Evolutionary conservation across 345 rosid genomes (phyloP), one percentile per base, ranked within the genome.

Genomic region (Ceriops tagal): DNA sequence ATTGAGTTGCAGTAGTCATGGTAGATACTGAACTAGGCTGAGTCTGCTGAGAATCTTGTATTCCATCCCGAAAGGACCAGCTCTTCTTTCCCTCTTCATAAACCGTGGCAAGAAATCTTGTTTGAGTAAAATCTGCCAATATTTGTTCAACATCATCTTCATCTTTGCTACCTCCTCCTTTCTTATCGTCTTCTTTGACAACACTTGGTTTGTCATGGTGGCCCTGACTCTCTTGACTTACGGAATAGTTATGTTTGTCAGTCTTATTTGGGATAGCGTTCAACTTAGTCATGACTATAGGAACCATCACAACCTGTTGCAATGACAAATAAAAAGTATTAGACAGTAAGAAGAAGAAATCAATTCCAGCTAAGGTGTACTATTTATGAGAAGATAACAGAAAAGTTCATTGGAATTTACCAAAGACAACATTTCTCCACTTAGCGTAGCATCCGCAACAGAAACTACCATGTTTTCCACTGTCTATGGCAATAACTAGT

Each of bases 111-210:
- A 77, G 77, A 7, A 67, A 73, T 66, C 70, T 72, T 69, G 8
- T 71, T 56, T 72, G 77, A 77, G 69, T 75, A 28, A 81, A 81
- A n/a, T 81, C 75, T 53, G 51, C 74, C 70, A 74, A 53, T 8
- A 68, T 43, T 11, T 77, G 56, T 3, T 73, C 80, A 47, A 51
- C 66, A 18, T 56, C 74, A 1, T 53, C 70, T 26, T 59, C 63
- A 10, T 43, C 39, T 22, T 55, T 47, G 4, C 52, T 53, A 1
- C 49, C 56, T 24, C 32, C 60, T 65, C 77, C 19, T 24, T 15
- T 11, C 1, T 11, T 13, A 43, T 43, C 19, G 3, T 15, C 49
- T 43, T 43, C 49, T 15, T 43, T 39, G 3, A 39, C 47, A 39
- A 9, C 16, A 43, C 4, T 13, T 43, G 49, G 34, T 37, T 43